Evolutionary conservation across 495 filamentous ascomycete genomes (phyloP).

Genomic region (Penicillium paxilli): DNA sequence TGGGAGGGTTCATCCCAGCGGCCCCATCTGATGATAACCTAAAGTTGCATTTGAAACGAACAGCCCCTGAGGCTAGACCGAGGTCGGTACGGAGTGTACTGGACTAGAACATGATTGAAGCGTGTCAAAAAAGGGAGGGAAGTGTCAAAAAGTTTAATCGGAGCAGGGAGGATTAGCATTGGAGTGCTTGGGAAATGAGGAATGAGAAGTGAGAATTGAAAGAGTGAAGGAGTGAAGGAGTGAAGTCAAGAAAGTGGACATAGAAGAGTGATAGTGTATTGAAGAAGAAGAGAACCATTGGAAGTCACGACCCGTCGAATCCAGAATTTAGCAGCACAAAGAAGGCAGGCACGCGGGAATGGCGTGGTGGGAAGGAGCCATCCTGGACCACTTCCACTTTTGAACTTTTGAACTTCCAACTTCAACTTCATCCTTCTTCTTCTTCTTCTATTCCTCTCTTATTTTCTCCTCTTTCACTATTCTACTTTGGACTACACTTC

Average conservation of each 20-base stretch:
- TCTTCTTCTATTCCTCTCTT: no score
- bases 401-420: no score
- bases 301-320: no score
- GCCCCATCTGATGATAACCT: slow-evolving; percentile 1
- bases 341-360: no score
- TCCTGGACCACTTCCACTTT: no score
- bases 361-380: no score
- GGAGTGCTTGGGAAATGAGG: neutral
- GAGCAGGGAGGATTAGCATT: neutral
- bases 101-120: no score
- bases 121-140: neutral
- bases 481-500: no score
- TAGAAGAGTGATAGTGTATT: no score
- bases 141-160: neutral
- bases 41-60: slow-evolving; percentile 6
- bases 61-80: slow-evolving; percentile 1
- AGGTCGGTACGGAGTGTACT: neutral
- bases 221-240: neutral
- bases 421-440: no score
- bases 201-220: neutral
- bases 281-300: neutral
- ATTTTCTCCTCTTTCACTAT: no score
- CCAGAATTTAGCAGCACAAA: no score
- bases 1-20: neutral
- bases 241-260: neutral